These are phyloP conservation scores for Ustilaginoidea virens DNA, from an alignment of 2,329 filamentous ascomycete species.

Conservation along the genomic window DNA sequence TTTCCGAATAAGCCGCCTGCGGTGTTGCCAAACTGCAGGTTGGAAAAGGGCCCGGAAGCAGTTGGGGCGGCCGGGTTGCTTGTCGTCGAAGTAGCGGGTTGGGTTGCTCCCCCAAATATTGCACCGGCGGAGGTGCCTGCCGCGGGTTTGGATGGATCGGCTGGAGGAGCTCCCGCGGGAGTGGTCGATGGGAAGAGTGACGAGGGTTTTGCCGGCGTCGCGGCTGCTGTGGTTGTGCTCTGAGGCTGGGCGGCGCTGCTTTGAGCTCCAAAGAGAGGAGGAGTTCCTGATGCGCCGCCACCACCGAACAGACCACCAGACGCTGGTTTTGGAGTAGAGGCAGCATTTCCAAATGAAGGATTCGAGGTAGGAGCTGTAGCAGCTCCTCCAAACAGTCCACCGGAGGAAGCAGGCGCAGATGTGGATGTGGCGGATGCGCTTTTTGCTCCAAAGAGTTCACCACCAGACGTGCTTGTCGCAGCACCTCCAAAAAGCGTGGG, in stretches of 20 bases:
- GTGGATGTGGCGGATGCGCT: conserved; percentile 5
- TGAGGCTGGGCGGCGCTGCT: conserved; percentile 7
- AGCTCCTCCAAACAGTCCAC: conserved; percentile 6
- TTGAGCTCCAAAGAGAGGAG: conserved; percentile 7
- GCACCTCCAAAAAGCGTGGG: conserved; percentile 16
- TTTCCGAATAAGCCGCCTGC: conserved; percentile 6
- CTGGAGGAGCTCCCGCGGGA: conserved; percentile 38
- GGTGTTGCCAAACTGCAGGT: conserved; percentile 12
- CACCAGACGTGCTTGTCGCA: conserved; percentile 7
- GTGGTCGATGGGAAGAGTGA: conserved; percentile 16
- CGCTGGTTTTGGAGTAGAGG: conserved; percentile 12
- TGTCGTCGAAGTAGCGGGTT: conserved; percentile 9
- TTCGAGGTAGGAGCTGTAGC: too few species aligned
- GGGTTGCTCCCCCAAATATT: conserved; percentile 12
- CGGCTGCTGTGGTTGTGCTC: conserved; percentile 10
- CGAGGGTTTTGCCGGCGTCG: conserved; percentile 11
- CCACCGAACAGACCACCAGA: conserved; percentile 12
- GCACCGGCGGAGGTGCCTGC: conserved; percentile 6
- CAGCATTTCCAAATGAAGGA: too few species aligned
- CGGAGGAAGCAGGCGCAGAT: conserved; percentile 7
- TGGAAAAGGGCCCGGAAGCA: conserved; percentile 14
- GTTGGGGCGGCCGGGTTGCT: conserved; percentile 9
- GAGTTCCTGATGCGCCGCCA: conserved; percentile 4
- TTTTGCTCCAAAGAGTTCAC: conserved; percentile 8
- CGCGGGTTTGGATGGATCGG: conserved; percentile 16